Evolutionary conservation across 768 basidiomycete genomes (phyloP).

Genomic region (Naganishia antarctica): DNA sequence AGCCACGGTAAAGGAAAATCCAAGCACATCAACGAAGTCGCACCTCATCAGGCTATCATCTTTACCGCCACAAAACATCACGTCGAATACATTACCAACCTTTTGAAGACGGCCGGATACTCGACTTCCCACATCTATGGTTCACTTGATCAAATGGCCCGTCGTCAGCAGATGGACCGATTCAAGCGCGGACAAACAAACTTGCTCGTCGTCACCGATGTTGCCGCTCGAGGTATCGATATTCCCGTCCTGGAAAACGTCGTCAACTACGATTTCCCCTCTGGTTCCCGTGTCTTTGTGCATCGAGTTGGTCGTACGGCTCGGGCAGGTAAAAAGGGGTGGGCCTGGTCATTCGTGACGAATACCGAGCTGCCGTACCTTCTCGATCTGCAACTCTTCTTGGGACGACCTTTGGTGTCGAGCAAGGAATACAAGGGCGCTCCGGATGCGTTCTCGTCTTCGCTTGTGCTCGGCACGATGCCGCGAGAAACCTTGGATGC

Average conservation of each 20-base stretch:
- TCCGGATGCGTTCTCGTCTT: constrained; percentile 65
- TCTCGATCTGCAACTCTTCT: constrained; percentile 86
- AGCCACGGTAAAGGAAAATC: constrained; percentile 32
- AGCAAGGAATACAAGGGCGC: constrained; percentile 53
- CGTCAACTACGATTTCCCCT: constrained; percentile 96
- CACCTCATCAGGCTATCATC: constrained; percentile 84
- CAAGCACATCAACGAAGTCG: constrained; percentile 51
- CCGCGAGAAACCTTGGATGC: constrained; percentile 73
- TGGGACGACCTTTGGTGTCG: constrained; percentile 66
- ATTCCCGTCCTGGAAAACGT: constrained; percentile 95
- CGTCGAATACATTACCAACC: constrained; percentile 81
- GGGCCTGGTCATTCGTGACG: constrained; percentile 93
- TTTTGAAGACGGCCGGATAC: constrained; percentile 77
- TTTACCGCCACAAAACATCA: constrained; percentile 98
- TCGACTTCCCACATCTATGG: constrained; percentile 92
- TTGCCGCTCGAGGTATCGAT: constrained; percentile 96
- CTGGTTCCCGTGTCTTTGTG: constrained; percentile 85
- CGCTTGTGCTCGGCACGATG: constrained; percentile 74
- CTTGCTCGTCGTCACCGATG: constrained; percentile 92
- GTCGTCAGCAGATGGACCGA: constrained; percentile 80
- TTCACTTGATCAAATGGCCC: constrained; percentile 84
- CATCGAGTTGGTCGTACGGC: constrained; percentile 97
- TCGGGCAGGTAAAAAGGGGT: constrained; percentile 85
- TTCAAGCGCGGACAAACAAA: constrained; percentile 76
- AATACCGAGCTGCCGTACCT: constrained; percentile 81